These are phyloP conservation scores for Aspergillus persii DNA, from an alignment of 2,329 filamentous ascomycete species.

Conservation along the genomic window DNA sequence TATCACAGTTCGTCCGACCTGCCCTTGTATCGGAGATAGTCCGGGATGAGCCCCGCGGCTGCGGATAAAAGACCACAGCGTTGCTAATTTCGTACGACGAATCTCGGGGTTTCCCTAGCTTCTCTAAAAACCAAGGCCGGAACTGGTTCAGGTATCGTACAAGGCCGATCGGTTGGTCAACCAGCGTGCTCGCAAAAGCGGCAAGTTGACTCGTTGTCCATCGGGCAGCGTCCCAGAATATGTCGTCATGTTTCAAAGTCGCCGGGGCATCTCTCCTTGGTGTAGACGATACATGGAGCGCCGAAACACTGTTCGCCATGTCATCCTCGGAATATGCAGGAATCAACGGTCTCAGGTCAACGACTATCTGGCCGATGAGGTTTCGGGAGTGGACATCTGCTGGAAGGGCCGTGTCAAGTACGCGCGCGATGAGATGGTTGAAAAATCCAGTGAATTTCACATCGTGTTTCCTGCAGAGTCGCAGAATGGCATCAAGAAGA, in stretches of 20 bases:
- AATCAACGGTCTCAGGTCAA: slow-evolving; percentile 40
- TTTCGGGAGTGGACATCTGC: neutral
- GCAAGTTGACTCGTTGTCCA: slow-evolving; percentile 31
- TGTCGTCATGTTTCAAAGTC: slow-evolving; percentile 3
- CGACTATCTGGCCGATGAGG: slow-evolving; percentile 30
- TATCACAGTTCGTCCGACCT: neutral
- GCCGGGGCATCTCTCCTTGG: slow-evolving; percentile 7
- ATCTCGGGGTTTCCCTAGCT: slow-evolving; percentile 38
- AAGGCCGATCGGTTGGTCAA: slow-evolving; percentile 42
- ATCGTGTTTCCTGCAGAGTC: slow-evolving; percentile 27
- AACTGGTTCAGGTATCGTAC: slow-evolving; percentile 41
- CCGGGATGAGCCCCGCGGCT: neutral
- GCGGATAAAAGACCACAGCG: slow-evolving; percentile 34
- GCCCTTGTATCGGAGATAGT: neutral
- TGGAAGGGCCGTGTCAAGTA: slow-evolving; percentile 26
- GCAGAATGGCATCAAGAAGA: slow-evolving; percentile 25
- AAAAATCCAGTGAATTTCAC: slow-evolving; percentile 43
- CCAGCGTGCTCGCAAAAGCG: slow-evolving; percentile 26
- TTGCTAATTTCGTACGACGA: slow-evolving; percentile 48
- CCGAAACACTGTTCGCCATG: slow-evolving; percentile 37
- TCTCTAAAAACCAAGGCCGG: slow-evolving; percentile 36
- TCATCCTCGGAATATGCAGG: slow-evolving; percentile 25
- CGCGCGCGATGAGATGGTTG: slow-evolving; percentile 37
- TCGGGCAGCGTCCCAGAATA: slow-evolving; percentile 33
- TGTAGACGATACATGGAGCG: slow-evolving; percentile 18